A percentile compares a stretch with the other conserved stretches of the same genome.
Evolutionary conservation across 1,139 yeast genomes (phyloP).

Genomic region (Magnusiomyces magnusii): DNA sequence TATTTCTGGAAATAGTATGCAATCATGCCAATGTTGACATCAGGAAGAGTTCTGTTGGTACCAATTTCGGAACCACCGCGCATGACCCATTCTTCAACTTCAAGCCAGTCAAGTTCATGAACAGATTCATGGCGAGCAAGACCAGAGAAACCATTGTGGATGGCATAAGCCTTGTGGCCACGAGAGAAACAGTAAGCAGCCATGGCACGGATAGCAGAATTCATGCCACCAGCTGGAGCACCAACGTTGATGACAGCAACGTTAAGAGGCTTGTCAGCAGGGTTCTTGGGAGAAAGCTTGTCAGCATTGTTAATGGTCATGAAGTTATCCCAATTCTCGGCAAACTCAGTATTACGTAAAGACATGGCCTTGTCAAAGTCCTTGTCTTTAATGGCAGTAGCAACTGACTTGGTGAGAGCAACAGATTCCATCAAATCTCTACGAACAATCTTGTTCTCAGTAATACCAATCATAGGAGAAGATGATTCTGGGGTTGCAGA

Average conservation of each 20-base stretch:
- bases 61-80: slow-evolving; percentile 95
- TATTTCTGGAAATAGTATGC: slow-evolving; percentile 87
- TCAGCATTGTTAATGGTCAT: slow-evolving; percentile 63
- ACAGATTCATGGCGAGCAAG: slow-evolving; percentile 74
- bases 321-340: slow-evolving; percentile 68
- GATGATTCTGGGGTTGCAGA: slow-evolving; percentile 86
- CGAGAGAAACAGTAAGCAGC: slow-evolving; percentile 87
- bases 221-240: slow-evolving; percentile 96
- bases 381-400: slow-evolving; percentile 68
- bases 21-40: slow-evolving; percentile 73
- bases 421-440: slow-evolving; percentile 87
- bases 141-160: slow-evolving; percentile 91
- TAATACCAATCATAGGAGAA: slow-evolving; percentile 88
- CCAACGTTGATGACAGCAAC: slow-evolving; percentile 89
- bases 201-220: slow-evolving; percentile 86
- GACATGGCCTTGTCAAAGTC: slow-evolving; percentile 83
- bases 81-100: slow-evolving; percentile 84
- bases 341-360: slow-evolving; percentile 79
- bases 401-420: slow-evolving; percentile 73
- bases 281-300: slow-evolving; percentile 43
- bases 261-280: slow-evolving; percentile 42
- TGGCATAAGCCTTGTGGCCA: slow-evolving; percentile 84
- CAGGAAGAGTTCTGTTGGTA: slow-evolving; percentile 82
- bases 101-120: slow-evolving; percentile 70
- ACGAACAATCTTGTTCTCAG: slow-evolving; percentile 79